phyloP scores from a whole-genome alignment of 345 rosid species.

The Lumnitzera littorea region DNA sequence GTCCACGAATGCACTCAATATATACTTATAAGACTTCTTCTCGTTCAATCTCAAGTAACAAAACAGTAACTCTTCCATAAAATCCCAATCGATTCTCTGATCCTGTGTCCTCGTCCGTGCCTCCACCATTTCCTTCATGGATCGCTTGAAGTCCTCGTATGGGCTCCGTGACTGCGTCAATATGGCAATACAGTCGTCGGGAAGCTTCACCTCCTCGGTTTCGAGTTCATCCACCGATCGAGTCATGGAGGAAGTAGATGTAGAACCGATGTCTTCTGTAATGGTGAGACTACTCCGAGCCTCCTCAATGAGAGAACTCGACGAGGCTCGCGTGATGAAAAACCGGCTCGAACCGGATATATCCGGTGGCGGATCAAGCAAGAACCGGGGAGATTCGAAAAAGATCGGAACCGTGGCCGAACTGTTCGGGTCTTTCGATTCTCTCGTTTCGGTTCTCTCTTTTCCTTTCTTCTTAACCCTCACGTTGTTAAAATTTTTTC shows the following conservation, averaged over 20 bases:
- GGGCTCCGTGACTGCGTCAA: slow-evolving; percentile 40
- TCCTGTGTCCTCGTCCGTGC: slow-evolving; percentile 27
- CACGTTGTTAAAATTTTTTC: neutral
- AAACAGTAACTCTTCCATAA: slow-evolving; percentile 74
- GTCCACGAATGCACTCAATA: slow-evolving; percentile 77
- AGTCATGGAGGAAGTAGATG: slow-evolving; percentile 20
- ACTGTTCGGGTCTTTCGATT: neutral
- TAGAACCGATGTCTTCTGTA: slow-evolving; percentile 19
- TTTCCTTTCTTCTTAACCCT: slow-evolving; percentile 1
- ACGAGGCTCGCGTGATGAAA: slow-evolving; percentile 32
- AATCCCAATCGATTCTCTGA: slow-evolving; percentile 60
- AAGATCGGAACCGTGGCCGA: neutral
- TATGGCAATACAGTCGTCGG: slow-evolving; percentile 58
- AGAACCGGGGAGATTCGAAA: slow-evolving; percentile 29
- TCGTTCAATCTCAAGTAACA: slow-evolving; percentile 66
- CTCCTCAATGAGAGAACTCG: slow-evolving; percentile 43
- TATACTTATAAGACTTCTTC: slow-evolving; percentile 58
- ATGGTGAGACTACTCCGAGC: slow-evolving; percentile 30
- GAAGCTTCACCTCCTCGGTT: slow-evolving; percentile 17
- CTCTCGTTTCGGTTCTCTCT: neutral
- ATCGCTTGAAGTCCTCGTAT: slow-evolving; percentile 49
- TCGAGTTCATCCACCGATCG: neutral
- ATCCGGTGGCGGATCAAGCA: slow-evolving; percentile 17
- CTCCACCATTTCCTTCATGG: slow-evolving; percentile 78
- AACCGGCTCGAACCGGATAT: slow-evolving; percentile 36